Percentiles rank a stretch among this genome's conserved stretches.
Evolutionary conservation across 768 basidiomycete genomes (phyloP).

Genomic region (Psilocybe cubensis): DNA sequence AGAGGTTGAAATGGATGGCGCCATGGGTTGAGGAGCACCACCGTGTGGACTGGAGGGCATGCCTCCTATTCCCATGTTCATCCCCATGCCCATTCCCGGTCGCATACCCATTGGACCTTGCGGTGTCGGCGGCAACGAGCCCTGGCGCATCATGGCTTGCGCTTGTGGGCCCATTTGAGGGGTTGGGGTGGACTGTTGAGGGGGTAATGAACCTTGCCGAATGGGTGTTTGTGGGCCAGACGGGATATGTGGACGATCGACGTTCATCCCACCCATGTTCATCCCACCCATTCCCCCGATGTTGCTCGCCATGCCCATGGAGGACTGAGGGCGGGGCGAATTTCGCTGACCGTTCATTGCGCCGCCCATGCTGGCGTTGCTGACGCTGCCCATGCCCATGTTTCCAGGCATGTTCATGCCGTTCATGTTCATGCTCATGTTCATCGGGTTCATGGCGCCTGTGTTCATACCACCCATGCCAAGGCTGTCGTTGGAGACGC

Average conservation of each 20-base stretch:
- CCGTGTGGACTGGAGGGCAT: slow-evolving; percentile 13
- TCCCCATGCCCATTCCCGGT: slow-evolving; percentile 2
- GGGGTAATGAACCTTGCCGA: slow-evolving; percentile 30
- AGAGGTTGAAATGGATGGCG: slow-evolving; percentile 8
- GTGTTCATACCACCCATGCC: slow-evolving; percentile 8
- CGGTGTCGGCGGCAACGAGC: slow-evolving; percentile 20
- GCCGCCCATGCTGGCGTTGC: slow-evolving; percentile 1
- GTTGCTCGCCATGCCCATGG: slow-evolving; percentile 17
- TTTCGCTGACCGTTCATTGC: slow-evolving; percentile 18
- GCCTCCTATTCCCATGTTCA: slow-evolving; percentile 19
- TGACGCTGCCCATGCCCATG: slow-evolving; percentile 8
- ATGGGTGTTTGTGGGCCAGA: slow-evolving; percentile 26
- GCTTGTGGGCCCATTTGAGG: slow-evolving; percentile 5
- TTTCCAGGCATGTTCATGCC: slow-evolving; percentile 11
- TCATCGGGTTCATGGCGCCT: slow-evolving; percentile 8
- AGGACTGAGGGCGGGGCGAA: slow-evolving; percentile 20
- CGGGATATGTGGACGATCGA: slow-evolving; percentile 1
- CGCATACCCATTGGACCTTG: slow-evolving; percentile 9
- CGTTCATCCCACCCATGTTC: slow-evolving; percentile 15
- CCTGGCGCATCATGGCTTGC: slow-evolving; percentile 11
- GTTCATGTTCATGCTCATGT: slow-evolving; percentile 11
- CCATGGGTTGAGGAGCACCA: slow-evolving; percentile 3
- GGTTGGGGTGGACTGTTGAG: slow-evolving; percentile 18
- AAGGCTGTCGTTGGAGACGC: slow-evolving; percentile 9
- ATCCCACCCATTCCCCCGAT: slow-evolving; percentile 23